Percentiles rank a stretch among this genome's conserved stretches.
These are phyloP conservation scores for Lactifluus piperatus DNA, from an alignment of 768 basidiomycete genomes.

Conservation along the genomic window DNA sequence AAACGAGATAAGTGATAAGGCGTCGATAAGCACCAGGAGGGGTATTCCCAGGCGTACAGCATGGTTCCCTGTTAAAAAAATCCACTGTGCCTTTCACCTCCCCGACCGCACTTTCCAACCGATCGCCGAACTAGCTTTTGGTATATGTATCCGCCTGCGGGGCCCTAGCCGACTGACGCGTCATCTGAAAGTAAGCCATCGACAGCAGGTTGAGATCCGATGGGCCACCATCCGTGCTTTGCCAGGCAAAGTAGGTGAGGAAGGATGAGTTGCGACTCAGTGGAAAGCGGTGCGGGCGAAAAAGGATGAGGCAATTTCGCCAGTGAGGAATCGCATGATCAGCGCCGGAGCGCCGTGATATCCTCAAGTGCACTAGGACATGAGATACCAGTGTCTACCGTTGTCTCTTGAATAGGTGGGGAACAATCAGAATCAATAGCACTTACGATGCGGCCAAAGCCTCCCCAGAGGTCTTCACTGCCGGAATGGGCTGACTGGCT, in stretches of 20 bases:
- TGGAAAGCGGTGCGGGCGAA: constrained; percentile 70
- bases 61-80: constrained; percentile 77
- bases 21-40: too few relatives aligned
- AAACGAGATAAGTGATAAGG: background rate
- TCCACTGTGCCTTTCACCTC: constrained; percentile 62
- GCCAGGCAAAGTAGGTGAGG: constrained; percentile 71
- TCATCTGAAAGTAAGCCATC: constrained; percentile 72
- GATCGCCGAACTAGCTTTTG: constrained; percentile 68
- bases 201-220: constrained; percentile 92
- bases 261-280: constrained; percentile 77
- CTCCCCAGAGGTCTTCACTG: constrained; percentile 68
- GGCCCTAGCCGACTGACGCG: constrained; percentile 86
- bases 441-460: constrained; percentile 49
- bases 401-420: background rate
- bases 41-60: constrained; percentile 39
- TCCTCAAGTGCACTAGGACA: constrained; percentile 34
- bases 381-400: constrained; percentile 1
- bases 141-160: constrained; percentile 85
- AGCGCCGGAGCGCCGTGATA: constrained; percentile 67
- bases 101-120: constrained; percentile 49
- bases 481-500: constrained; percentile 32
- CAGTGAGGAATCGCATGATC: constrained; percentile 74
- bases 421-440: background rate
- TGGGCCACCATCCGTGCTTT: constrained; percentile 83
- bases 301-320: constrained; percentile 70